These are phyloP conservation scores for Nymphaea colorata DNA, from an alignment of 164 flowering plant genomes.

Conservation along the genomic window DNA sequence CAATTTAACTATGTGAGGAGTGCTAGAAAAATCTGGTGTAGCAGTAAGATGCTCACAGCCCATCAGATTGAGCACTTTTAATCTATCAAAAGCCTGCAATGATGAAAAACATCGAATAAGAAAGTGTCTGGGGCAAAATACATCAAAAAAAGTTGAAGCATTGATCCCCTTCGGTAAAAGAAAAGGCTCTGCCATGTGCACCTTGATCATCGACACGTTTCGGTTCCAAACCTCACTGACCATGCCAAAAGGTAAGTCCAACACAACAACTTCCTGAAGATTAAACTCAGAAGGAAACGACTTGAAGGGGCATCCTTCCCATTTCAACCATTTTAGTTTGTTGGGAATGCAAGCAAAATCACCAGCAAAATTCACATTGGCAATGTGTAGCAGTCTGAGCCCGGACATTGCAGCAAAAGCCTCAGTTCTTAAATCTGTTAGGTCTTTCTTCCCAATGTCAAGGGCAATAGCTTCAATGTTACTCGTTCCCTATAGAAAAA, in stretches of 20 bases:
- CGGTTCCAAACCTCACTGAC: background rate
- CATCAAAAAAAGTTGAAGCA: background rate
- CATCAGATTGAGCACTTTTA: background rate
- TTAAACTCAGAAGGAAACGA: background rate
- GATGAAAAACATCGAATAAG: background rate
- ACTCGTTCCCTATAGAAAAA: background rate
- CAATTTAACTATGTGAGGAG: background rate
- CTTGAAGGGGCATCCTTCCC: background rate
- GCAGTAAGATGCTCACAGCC: background rate
- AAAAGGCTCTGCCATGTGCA: background rate
- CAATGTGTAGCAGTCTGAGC: background rate
- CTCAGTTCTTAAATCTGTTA: background rate
- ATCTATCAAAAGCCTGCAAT: background rate
- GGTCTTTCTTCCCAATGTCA: background rate
- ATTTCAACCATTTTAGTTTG: background rate
- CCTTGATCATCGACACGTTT: background rate
- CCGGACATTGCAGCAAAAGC: background rate
- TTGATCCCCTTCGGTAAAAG: background rate
- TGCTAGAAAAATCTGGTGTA: background rate
- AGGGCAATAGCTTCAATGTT: background rate
- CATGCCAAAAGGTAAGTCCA: background rate
- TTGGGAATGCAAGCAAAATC: background rate
- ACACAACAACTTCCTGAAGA: background rate
- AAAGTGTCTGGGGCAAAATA: no score
- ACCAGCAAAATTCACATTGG: background rate